A percentile compares a stretch with the other conserved stretches of the same genome.
Conservation (phyloP, 1,139 yeast species). For the Lodderomyces beijingensis region DNA sequence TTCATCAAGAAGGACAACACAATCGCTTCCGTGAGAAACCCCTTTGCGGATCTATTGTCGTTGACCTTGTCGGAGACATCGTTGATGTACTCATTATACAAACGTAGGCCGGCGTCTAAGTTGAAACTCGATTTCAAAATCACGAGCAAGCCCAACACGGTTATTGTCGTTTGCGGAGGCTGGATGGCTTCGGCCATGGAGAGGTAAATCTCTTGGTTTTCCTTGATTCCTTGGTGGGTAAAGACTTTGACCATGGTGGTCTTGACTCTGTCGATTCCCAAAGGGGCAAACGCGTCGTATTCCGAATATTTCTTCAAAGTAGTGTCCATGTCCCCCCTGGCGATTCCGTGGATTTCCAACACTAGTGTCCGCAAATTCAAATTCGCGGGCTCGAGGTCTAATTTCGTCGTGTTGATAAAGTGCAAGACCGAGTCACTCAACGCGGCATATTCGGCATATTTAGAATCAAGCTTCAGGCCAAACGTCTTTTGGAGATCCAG, state of each 20-base stretch:
- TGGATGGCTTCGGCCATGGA: slow-evolving; percentile 46
- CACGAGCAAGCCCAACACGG: slow-evolving; percentile 42
- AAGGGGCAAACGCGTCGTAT: slow-evolving; percentile 33
- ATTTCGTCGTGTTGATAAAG: slow-evolving; percentile 7
- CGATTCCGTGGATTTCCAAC: slow-evolving; percentile 37
- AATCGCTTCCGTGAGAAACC: slow-evolving; percentile 50
- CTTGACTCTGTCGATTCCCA: slow-evolving; percentile 35
- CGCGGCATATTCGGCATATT: neutral
- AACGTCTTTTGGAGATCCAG: neutral
- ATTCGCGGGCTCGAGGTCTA: slow-evolving; percentile 28
- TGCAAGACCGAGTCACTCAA: neutral
- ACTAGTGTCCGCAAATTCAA: slow-evolving; percentile 24
- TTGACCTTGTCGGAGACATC: slow-evolving; percentile 35
- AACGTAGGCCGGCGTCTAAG: slow-evolving; percentile 31
- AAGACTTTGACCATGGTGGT: slow-evolving; percentile 25
- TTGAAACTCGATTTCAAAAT: slow-evolving; percentile 41
- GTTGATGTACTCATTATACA: slow-evolving; percentile 50
- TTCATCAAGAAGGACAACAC: slow-evolving; percentile 45
- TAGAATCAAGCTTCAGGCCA: neutral
- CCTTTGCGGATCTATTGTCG: slow-evolving; percentile 37
- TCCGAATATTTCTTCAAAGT: slow-evolving; percentile 30
- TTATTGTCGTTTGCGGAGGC: slow-evolving; percentile 27
- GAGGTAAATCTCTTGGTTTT: slow-evolving; percentile 26
- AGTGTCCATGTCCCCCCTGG: slow-evolving; percentile 23
- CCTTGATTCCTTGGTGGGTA: slow-evolving; percentile 38